These are phyloP conservation scores for Monosporascus sp. DNA, from an alignment of 2,329 filamentous ascomycete species.

Conservation along the genomic window DNA sequence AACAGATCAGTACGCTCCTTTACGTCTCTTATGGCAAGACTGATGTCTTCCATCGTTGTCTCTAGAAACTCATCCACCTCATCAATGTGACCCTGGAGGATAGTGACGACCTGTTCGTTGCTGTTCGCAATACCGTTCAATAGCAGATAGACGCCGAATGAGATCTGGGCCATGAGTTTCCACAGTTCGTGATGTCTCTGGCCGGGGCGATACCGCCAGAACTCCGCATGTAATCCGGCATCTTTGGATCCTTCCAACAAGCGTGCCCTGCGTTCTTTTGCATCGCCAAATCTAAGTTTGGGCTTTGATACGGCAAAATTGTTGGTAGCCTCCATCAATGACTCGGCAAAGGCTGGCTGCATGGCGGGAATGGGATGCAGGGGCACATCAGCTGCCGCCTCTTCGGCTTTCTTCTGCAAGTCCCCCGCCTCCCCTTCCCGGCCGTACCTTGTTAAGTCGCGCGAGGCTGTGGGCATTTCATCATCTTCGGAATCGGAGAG, in stretches of 20 bases:
- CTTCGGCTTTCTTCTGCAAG: constrained; percentile 24
- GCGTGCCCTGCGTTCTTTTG: constrained; percentile 57
- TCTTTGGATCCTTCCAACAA: constrained; percentile 64
- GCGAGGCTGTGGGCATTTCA: constrained; percentile 17
- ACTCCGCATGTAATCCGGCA: constrained; percentile 64
- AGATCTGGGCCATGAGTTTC: constrained; percentile 88
- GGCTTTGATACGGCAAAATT: constrained; percentile 42
- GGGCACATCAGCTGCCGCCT: constrained; percentile 31
- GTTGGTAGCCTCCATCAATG: constrained; percentile 65
- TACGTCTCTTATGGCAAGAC: constrained; percentile 72
- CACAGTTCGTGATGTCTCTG: constrained; percentile 81
- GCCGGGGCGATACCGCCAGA: constrained; percentile 70
- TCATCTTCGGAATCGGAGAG: constrained; percentile 27
- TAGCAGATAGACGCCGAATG: constrained; percentile 86
- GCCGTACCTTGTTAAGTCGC: constrained; percentile 10
- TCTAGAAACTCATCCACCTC: constrained; percentile 91
- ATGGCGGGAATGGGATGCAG: constrained; percentile 68
- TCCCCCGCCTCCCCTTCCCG: constrained; percentile 15
- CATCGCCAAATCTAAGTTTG: constrained; percentile 48
- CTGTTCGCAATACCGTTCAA: constrained; percentile 83
- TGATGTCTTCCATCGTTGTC: constrained; percentile 77
- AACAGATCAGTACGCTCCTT: constrained; percentile 74
- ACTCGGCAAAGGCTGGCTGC: constrained; percentile 80
- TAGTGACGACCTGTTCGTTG: constrained; percentile 79
- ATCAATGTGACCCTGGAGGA: constrained; percentile 86